Base-by-base conservation (phyloP, 345 rosid genomes). In the Linum tenue region DNA sequence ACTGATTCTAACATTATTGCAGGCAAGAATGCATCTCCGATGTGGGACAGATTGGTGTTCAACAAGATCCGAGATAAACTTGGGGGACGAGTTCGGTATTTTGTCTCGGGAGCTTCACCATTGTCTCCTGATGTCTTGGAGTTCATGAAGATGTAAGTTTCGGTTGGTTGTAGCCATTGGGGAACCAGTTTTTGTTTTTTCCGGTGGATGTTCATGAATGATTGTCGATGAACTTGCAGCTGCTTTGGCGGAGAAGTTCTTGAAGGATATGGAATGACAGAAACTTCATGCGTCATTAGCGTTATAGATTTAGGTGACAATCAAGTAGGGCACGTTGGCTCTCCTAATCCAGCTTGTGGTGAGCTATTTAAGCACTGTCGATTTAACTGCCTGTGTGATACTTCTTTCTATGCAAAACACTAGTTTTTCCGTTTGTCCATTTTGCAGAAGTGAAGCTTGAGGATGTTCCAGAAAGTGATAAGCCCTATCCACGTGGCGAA, bases 11-110 rank as follows among this genome's bases (percentile, higher is more conserved):
- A 37, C 59, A 61, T 37, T 69, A 44, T 38, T 67, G 64, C 79
- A 90, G 99, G 99, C 65, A 90, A 76, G 84, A 90, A 70, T 77
- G 84, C 99, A 39, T 94, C 99, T 77, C 91, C 97, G 53, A 84
- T 94, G 78, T 94, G 97, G 99, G 99, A 90, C 75, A 84, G 88
- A 76, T 70, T 94, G 85, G 99, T 94, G 55, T 94, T 94, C 82
- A 88, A 94, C 81, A 90, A 94, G 77, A 86, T 94, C 73, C 87
- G 70, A 72, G 95, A 78, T 58, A 94, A 75, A 75, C 97, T 94
- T 51, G 99, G 99, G 67, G 99, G 99, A 53, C 86, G 90, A 70
- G 91, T 94, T 55, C 96, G 96, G 15, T 68, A 86, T 66, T 73
- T 94, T 73, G 67, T 70, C 11, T 94, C 92, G 41, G 99, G 97